Percentiles rank a stretch among this genome's conserved stretches.
Conservation (phyloP, 495 filamentous ascomycete species). For the Talaromyces borbonicus region DNA sequence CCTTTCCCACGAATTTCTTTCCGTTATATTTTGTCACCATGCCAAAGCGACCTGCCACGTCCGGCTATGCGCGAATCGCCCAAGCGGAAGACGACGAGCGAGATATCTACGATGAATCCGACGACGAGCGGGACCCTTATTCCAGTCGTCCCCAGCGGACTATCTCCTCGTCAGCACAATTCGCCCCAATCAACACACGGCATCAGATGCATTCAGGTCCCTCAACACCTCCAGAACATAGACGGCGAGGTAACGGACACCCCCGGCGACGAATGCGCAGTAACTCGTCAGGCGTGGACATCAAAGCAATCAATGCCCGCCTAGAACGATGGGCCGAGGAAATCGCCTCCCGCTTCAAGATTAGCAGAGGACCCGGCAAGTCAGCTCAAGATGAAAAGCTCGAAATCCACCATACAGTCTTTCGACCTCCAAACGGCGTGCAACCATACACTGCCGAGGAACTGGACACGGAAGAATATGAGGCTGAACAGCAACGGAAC, state of each 20-base stretch:
- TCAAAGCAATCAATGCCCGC: constrained; percentile 96
- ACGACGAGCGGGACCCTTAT: constrained; percentile 52
- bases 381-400: constrained; percentile 71
- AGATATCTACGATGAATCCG: constrained; percentile 57
- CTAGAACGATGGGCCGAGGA: constrained; percentile 96
- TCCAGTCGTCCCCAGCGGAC: constrained; percentile 44
- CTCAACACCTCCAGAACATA: constrained; percentile 29
- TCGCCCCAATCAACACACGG: constrained; percentile 51
- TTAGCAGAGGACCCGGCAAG: constrained; percentile 64
- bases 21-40: constrained; percentile 22
- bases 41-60: constrained; percentile 62
- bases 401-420: constrained; percentile 96
- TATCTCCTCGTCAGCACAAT: constrained; percentile 53
- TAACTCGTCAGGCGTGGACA: constrained; percentile 86
- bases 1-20: too few species aligned
- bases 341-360: constrained; percentile 96
- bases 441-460: constrained; percentile 67
- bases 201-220: constrained; percentile 37
- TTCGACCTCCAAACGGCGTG: constrained; percentile 79
- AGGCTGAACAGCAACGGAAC: constrained; percentile 48
- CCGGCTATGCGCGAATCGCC: constrained; percentile 84
- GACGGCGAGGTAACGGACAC: constrained; percentile 36
- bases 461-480: constrained; percentile 50
- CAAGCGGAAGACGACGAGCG: constrained; percentile 70
- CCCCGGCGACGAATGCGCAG: constrained; percentile 49